Evolutionary conservation across 768 basidiomycete genomes (phyloP).

Genomic region (Kwoniella europaea): DNA sequence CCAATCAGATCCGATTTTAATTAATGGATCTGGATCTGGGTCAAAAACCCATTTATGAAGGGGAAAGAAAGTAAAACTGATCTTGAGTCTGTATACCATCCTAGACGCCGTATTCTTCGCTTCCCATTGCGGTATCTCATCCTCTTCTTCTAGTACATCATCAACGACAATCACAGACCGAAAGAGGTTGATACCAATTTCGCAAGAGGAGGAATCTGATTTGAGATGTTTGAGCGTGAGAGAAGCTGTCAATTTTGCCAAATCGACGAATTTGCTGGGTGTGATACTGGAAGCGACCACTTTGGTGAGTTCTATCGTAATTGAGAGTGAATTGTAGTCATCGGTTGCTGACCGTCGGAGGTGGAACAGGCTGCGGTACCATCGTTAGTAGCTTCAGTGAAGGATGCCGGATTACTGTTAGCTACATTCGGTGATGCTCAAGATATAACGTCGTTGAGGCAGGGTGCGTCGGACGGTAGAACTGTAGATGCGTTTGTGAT

Average conservation of each 20-base stretch:
- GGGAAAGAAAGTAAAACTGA: too few species aligned
- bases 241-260: conserved; percentile 91
- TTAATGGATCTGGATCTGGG: too few species aligned
- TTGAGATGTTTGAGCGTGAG: conserved; percentile 70
- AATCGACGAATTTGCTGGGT: conserved; percentile 88
- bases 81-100: too few species aligned
- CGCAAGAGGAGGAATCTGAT: conserved; percentile 60
- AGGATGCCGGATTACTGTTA: conserved; percentile 84
- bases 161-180: background rate
- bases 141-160: conserved; percentile 20
- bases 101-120: conserved; percentile 83
- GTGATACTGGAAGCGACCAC: conserved; percentile 85
- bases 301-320: conserved; percentile 66
- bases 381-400: conserved; percentile 82
- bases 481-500: conserved; percentile 51
- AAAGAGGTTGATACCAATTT: conserved; percentile 38
- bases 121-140: conserved; percentile 76
- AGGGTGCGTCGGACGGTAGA: conserved; percentile 44
- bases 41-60: too few species aligned
- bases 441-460: conserved; percentile 54
- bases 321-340: background rate
- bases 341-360: background rate
- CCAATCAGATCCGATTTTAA: too few species aligned
- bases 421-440: conserved; percentile 75
- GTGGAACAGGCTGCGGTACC: conserved; percentile 76